Evolutionary conservation across 23 red algal genomes (phyloP), one percentile per base, ranked within the genome.

Genomic region (Agarophyton chilense): DNA sequence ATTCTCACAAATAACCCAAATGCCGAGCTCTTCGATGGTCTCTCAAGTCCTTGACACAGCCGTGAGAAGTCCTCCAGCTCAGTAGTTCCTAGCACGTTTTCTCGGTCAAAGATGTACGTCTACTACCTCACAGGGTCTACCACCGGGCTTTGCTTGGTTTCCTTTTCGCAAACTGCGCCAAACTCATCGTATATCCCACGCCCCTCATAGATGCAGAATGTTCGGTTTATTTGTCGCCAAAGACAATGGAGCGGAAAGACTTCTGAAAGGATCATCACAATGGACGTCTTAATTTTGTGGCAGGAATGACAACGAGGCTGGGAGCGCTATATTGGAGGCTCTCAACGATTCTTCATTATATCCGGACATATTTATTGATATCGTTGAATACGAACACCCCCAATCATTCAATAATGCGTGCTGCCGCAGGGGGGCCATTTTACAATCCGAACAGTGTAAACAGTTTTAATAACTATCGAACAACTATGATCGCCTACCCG

Each of bases 221-320:
- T 89, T 70, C 31, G 85, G 71, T 28, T 89, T 71, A 21, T 89
- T 89, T 66, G 63, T 89, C 8, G 85, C 85, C 12, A 61, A 67
- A 36, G 67, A n/a, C 14, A 89, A 89, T 39, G 85, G 85, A 0
- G 49, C 85, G 3, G 53, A 65, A 26, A 22, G 52, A 17, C 18
- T 89, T 31, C 39, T 60, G 52, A 55, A 60, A 50, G 51, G 53
- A 3, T 67, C 50, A 28, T 63, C 70, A 6, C 36, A 44, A 26
- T 89, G 85, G 85, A 74, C 51, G 4, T 91, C 76, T 32, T 26
- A 45, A 46, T 91, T 91, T 72, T 91, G 88, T 44, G 74, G 60
- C 12, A 42, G 88, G 28, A 56, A 72, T 58, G 88, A 91, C 32
- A 82, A 82, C 44, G 60, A 76, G 28, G 64, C 35, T 26, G 42